Base-by-base conservation (phyloP, 768 basidiomycete species). In the Suillus lakei region DNA sequence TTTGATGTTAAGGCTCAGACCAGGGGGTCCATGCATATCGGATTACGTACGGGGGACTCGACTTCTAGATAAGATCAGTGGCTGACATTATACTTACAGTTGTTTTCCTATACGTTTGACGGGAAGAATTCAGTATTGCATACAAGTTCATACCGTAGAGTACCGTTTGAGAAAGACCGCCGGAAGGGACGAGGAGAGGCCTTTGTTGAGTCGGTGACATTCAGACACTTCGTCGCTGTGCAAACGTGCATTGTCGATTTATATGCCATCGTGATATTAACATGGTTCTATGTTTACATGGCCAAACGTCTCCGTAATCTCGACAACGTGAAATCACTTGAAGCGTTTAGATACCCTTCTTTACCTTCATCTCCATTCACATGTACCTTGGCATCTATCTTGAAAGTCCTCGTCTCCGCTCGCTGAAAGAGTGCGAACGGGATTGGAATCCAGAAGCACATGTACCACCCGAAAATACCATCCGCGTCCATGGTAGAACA, bases 401-500 rank as follows among this genome's bases (percentile, higher is more conserved):
- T 71, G 69, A 86, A 86, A 51, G 74, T 70, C 21, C 82, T 74
- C 53, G 82, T 82, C 66, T 85, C 85, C 61, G 76, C 75, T 73
- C 81, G 82, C 30, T 76, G 73, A 65, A 87, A 86, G 28, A 86
- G 65, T n/a, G 72, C 66, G 8, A 81, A 76, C 8, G 85, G 84
- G 34, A 87, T 73, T 0, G 86, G 86, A 10, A 85, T 75, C 70
- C 50, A 51, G 50, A 51, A 51, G 50, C 9, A 16, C 28, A 30
- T 28, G 38, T 66, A 71, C 78, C 78, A 80, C 41, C 75, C 77
- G 61, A 71, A 51, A 51, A 18, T 9, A 51, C 50, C 50, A 28
- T 28, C 28, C 16, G 4, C 4, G 16, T 51, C 50, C 28, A 51
- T 10, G 28, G 50, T 28, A 28, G 73, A 12, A 62, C 65, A 28